A percentile compares a stretch with the other conserved stretches of the same genome.
These are phyloP conservation scores for Angomonas desouzai DNA, from an alignment of 208 protist genomes.

Conservation along the genomic window DNA sequence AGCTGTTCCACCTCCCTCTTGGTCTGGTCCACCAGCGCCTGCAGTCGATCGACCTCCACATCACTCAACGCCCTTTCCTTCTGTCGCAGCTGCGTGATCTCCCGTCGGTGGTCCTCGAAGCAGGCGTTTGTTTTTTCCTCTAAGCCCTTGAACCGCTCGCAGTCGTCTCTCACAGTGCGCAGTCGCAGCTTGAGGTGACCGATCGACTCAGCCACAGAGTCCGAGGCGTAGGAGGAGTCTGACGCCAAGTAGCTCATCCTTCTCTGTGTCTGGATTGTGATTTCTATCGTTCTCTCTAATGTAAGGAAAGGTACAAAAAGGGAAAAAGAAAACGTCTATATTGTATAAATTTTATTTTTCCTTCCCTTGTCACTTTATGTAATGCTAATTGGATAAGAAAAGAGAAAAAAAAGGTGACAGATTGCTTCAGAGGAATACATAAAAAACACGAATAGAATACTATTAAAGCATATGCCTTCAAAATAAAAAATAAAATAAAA, in stretches of 20 bases:
- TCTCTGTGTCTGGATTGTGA: too few species aligned
- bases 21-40: slow-evolving; percentile 34
- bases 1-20: slow-evolving; percentile 22
- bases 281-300: too few species aligned
- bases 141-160: slow-evolving; percentile 40
- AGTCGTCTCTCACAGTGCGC: slow-evolving; percentile 48
- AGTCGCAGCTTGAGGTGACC: slow-evolving; percentile 37
- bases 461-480: too few species aligned
- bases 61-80: slow-evolving; percentile 60
- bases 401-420: too few species aligned
- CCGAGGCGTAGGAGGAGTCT: not conserved
- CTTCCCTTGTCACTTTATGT: too few species aligned
- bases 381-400: too few species aligned
- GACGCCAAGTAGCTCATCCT: not conserved
- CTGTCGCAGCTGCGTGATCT: slow-evolving; percentile 61
- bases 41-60: slow-evolving; percentile 52
- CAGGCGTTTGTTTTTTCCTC: slow-evolving; percentile 29
- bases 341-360: too few species aligned
- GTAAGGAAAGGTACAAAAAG: too few species aligned
- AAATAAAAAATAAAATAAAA: too few species aligned
- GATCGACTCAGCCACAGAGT: slow-evolving; percentile 16
- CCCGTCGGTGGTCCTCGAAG: slow-evolving; percentile 66
- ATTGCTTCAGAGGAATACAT: too few species aligned
- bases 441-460: too few species aligned
- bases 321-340: too few species aligned